Evolutionary conservation across 2,329 filamentous ascomycete genomes (phyloP).

Genomic region (Coniochaeta hoffmannii): DNA sequence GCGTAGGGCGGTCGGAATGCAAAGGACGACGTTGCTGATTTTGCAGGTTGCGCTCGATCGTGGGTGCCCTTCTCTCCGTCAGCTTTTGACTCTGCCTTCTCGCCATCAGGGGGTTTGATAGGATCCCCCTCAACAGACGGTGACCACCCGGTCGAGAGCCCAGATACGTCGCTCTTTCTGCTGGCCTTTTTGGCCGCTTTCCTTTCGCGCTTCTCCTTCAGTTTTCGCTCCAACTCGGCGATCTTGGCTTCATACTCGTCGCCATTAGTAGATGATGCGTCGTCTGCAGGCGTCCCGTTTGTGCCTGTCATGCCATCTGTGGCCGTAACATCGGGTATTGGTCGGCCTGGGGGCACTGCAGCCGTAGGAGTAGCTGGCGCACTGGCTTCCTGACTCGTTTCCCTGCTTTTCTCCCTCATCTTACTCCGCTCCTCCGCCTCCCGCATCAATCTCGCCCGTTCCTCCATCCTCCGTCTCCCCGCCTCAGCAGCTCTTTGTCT

Average conservation of each 20-base stretch:
- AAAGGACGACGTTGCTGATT: background rate
- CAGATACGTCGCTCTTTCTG: constrained; percentile 23
- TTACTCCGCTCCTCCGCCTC: constrained; percentile 33
- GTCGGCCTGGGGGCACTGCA: background rate
- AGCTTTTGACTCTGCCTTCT: constrained; percentile 22
- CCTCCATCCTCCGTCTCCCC: constrained; percentile 28
- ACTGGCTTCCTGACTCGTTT: constrained; percentile 6
- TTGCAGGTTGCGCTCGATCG: background rate
- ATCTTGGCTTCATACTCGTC: constrained; percentile 27
- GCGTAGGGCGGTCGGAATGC: background rate
- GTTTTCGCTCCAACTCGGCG: constrained; percentile 33
- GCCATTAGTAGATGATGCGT: background rate
- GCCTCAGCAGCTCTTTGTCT: constrained; percentile 24
- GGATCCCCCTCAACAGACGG: constrained; percentile 2
- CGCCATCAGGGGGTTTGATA: constrained; percentile 7
- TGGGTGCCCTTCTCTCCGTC: constrained; percentile 20
- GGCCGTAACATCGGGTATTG: background rate
- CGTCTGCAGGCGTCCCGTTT: background rate
- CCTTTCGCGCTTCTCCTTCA: constrained; percentile 27
- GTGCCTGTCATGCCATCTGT: background rate
- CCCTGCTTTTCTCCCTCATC: constrained; percentile 19
- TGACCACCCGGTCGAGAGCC: background rate
- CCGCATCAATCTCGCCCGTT: constrained; percentile 30
- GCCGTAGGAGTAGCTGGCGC: background rate
- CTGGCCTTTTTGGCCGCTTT: constrained; percentile 24